Conservation (phyloP, 2,329 filamentous ascomycete genomes). For the Xylariaceae sp. region DNA sequence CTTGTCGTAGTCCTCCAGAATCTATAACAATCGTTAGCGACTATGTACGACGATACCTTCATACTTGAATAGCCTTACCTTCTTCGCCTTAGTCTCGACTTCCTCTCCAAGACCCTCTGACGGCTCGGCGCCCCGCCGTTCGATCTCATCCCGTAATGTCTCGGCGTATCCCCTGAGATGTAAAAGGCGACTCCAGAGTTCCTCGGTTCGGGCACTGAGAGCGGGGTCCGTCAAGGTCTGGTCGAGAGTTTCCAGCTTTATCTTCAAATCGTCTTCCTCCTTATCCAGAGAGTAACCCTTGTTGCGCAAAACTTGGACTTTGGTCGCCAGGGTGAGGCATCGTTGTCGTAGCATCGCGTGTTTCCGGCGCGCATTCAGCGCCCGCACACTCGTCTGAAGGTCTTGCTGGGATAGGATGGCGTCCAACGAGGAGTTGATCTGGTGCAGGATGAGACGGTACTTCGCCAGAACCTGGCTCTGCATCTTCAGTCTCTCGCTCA, state of each 20-base stretch:
- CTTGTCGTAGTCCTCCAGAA: constrained; percentile 75
- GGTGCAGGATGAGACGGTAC: constrained; percentile 68
- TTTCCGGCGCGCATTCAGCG: constrained; percentile 65
- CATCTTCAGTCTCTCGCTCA: constrained; percentile 66
- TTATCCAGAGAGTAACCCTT: constrained; percentile 74
- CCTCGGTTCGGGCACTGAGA: constrained; percentile 69
- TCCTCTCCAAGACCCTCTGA: constrained; percentile 61
- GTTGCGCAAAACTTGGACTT: constrained; percentile 75
- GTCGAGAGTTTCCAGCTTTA: constrained; percentile 64
- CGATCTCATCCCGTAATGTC: constrained; percentile 67
- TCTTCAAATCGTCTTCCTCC: constrained; percentile 72
- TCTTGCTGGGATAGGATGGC: constrained; percentile 72
- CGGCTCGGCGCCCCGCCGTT: constrained; percentile 55
- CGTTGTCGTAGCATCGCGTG: constrained; percentile 69
- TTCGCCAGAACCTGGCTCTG: constrained; percentile 65
- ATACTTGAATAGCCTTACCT: constrained; percentile 45
- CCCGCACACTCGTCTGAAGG: constrained; percentile 67
- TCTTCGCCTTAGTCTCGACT: constrained; percentile 65
- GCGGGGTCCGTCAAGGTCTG: constrained; percentile 68
- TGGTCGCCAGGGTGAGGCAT: constrained; percentile 68
- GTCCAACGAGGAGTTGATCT: constrained; percentile 70
- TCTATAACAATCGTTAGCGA: constrained; percentile 41
- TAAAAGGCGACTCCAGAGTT: constrained; percentile 79
- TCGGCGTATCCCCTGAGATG: constrained; percentile 67
- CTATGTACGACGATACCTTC: not conserved